A percentile compares a stretch with the other conserved stretches of the same genome.
phyloP scores from a whole-genome alignment of 495 filamentous ascomycete species.

The Filosporella fistucella region DNA sequence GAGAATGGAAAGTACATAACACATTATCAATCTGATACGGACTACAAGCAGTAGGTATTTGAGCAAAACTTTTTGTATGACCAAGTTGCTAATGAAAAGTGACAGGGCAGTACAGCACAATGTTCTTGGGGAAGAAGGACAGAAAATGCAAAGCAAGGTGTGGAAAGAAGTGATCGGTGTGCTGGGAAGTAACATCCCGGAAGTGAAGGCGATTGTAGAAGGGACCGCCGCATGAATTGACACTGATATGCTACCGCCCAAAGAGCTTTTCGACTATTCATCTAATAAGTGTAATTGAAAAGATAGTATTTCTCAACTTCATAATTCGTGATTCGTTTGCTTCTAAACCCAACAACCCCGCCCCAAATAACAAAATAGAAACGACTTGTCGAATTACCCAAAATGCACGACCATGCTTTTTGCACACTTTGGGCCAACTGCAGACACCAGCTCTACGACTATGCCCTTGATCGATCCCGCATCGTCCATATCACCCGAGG shows the following conservation, averaged over 20 bases:
- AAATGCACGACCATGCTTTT: slow-evolving; percentile 37
- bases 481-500: slow-evolving; percentile 48
- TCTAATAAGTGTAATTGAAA: no score
- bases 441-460: slow-evolving; percentile 73
- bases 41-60: slow-evolving; percentile 25
- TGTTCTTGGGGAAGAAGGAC: slow-evolving; percentile 29
- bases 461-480: slow-evolving; percentile 55
- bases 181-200: slow-evolving; percentile 15
- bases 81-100: neutral
- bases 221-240: no score
- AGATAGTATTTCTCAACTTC: no score
- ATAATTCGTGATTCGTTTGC: no score
- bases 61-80: no score
- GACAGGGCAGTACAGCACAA: slow-evolving; percentile 14
- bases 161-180: slow-evolving; percentile 32
- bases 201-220: slow-evolving; percentile 16
- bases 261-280: no score
- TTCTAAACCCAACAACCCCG: no score
- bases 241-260: no score
- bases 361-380: no score
- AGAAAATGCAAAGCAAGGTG: slow-evolving; percentile 31
- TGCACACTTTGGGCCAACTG: slow-evolving; percentile 64
- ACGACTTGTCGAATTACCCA: no score
- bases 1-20: slow-evolving; percentile 26
- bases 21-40: slow-evolving; percentile 21